Conservation (phyloP, 1,284 basidiomycete species). For the Nidula niveotomentosa region DNA sequence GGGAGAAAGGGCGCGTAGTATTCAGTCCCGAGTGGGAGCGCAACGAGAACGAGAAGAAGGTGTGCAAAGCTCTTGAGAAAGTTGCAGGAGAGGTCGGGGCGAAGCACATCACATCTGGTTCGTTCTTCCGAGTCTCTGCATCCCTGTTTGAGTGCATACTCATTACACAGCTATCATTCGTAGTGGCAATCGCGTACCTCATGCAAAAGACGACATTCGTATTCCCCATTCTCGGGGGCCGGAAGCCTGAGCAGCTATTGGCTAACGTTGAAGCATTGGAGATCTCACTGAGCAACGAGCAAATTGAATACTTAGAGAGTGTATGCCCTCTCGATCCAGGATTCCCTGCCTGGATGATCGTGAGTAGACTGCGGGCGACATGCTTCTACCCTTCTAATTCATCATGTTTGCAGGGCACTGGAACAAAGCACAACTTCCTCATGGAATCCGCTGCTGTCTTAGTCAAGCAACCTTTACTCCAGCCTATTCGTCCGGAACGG, state of each 20-base stretch:
- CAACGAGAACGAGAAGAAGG: constrained; percentile 31
- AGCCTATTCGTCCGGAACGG: neutral
- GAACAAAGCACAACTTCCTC: neutral
- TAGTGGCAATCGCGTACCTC: constrained; percentile 44
- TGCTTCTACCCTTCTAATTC: neutral
- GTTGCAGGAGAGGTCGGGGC: constrained; percentile 36
- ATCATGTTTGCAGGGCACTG: neutral
- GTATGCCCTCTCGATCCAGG: constrained; percentile 38
- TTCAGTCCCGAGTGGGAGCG: constrained; percentile 31
- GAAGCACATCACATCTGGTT: constrained; percentile 27
- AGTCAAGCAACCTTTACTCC: neutral
- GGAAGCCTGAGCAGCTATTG: constrained; percentile 46
- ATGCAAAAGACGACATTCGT: constrained; percentile 47
- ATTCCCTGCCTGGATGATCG: constrained; percentile 37
- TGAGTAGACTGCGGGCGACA: constrained; percentile 18
- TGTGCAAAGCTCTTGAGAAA: constrained; percentile 37
- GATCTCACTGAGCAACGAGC: constrained; percentile 35
- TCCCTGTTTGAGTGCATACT: no score
- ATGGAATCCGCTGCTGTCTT: neutral
- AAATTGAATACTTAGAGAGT: constrained; percentile 41
- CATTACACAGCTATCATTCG: no score
- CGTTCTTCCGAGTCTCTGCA: no score
- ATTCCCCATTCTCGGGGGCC: constrained; percentile 46
- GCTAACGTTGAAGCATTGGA: constrained; percentile 47
- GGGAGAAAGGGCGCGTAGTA: constrained; percentile 34